Evolutionary conservation across 495 filamentous ascomycete genomes (phyloP).

Genomic region (Penicillium cosmopolitanum): DNA sequence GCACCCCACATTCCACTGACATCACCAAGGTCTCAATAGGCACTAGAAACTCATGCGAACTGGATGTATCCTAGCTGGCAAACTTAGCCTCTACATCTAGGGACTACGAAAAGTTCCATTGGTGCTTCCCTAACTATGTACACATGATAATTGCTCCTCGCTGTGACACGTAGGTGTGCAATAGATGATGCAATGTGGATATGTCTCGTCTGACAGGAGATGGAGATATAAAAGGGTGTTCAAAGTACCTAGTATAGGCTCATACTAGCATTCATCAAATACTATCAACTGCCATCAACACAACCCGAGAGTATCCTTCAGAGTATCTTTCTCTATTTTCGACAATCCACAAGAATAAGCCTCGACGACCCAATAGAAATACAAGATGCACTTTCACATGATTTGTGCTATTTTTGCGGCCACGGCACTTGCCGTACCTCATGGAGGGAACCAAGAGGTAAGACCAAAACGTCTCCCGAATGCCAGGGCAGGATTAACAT

Average conservation of each 20-base stretch:
- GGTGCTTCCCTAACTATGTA: neutral
- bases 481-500: neutral
- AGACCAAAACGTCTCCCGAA: neutral
- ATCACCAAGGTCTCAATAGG: conserved; percentile 2
- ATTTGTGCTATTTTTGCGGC: conserved; percentile 11
- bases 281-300: too few species aligned
- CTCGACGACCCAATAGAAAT: neutral
- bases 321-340: too few species aligned
- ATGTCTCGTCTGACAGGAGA: too few species aligned
- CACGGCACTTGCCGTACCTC: conserved; percentile 11
- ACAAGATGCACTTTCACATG: conserved; percentile 15
- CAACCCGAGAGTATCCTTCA: too few species aligned
- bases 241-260: too few species aligned
- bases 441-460: conserved; percentile 14
- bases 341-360: neutral
- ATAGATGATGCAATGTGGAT: neutral
- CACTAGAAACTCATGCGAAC: neutral
- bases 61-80: neutral
- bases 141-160: neutral
- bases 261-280: too few species aligned
- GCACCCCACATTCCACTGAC: conserved; percentile 24
- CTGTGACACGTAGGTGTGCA: neutral
- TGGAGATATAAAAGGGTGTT: too few species aligned
- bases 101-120: neutral
- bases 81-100: conserved; percentile 1